Percentiles rank a stretch among this genome's conserved stretches.
Conservation (phyloP, 805 yeast genomes). For the Blastobotrys muscicola region DNA sequence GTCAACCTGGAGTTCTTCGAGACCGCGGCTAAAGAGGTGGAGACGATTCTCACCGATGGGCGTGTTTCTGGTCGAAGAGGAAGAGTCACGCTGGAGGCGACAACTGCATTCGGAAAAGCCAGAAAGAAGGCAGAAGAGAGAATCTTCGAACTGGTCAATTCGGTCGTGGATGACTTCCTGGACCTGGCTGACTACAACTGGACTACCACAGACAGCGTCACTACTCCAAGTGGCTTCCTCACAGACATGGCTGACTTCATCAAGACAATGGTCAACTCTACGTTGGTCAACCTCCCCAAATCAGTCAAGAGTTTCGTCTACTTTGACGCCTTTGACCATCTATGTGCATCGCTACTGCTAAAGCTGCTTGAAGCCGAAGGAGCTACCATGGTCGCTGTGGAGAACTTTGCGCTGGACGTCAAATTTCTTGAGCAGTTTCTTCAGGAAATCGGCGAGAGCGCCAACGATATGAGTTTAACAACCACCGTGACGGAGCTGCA, state of each 20-base stretch:
- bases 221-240: conserved; percentile 63
- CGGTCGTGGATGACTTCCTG: conserved; percentile 66
- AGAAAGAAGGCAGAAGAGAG: conserved; percentile 69
- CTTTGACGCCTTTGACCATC: conserved; percentile 77
- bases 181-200: conserved; percentile 85
- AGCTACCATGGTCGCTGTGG: conserved; percentile 48
- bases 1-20: conserved; percentile 83
- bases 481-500: conserved; percentile 71
- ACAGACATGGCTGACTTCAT: conserved; percentile 79
- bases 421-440: conserved; percentile 54
- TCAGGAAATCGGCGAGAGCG: conserved; percentile 22
- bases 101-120: conserved; percentile 45
- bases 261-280: conserved; percentile 76
- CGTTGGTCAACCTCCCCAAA: conserved; percentile 71
- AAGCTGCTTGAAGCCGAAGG: conserved; percentile 46
- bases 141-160: conserved; percentile 73
- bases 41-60: conserved; percentile 31
- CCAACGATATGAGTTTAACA: conserved; percentile 35
- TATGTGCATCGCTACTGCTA: conserved; percentile 60
- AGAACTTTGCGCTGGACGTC: conserved; percentile 73
- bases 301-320: conserved; percentile 71
- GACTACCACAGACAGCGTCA: conserved; percentile 42
- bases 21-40: conserved; percentile 60
- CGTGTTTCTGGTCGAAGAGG: conserved; percentile 30
- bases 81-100: conserved; percentile 41